These are phyloP conservation scores for Pseudopyricularia cyperi DNA, from an alignment of 2,329 filamentous ascomycete genomes.

Conservation along the genomic window DNA sequence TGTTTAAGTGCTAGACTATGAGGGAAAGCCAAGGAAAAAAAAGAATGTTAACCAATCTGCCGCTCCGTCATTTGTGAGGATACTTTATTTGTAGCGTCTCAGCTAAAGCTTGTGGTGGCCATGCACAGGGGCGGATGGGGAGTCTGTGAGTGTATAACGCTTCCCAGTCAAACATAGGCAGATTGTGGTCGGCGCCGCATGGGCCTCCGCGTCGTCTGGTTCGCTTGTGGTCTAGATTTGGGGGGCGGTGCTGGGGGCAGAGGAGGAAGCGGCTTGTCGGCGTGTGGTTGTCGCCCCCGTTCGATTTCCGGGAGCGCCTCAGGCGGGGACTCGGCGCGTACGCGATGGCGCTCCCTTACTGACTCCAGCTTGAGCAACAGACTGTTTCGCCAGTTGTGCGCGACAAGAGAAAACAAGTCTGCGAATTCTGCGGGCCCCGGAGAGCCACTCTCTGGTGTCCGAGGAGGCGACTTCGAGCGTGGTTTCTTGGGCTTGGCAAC, in stretches of 20 bases:
- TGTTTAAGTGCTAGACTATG: no score
- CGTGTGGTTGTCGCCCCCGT: not conserved
- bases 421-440: not conserved
- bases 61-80: no score
- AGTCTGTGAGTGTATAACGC: not conserved
- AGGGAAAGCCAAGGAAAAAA: no score
- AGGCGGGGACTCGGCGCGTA: not conserved
- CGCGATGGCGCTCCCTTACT: not conserved
- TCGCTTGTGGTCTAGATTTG: not conserved
- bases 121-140: not conserved
- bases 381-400: not conserved
- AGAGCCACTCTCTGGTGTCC: not conserved
- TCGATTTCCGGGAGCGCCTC: not conserved
- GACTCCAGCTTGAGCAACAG: not conserved
- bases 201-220: not conserved
- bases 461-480: not conserved
- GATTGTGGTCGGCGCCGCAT: not conserved
- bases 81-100: no score
- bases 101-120: not conserved
- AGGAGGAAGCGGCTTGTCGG: not conserved
- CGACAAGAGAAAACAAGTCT: not conserved
- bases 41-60: no score
- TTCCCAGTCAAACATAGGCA: not conserved
- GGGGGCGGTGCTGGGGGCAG: not conserved
- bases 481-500: not conserved